Base-by-base conservation (phyloP, 768 basidiomycete genomes). In the Lentinula sp. region DNA sequence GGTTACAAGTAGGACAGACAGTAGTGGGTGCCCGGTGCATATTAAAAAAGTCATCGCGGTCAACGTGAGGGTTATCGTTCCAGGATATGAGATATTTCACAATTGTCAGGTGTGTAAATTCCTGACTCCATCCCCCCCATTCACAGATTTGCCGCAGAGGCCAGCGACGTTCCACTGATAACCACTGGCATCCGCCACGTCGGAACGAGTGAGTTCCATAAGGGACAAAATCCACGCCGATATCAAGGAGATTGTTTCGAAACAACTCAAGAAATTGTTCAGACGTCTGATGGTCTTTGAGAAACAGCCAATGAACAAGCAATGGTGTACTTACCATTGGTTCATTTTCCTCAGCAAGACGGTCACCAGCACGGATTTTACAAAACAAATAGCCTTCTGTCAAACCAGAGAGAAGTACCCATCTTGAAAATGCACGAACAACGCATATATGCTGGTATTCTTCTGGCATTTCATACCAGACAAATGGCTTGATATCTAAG, bases 241-340 rank as follows among this genome's bases (percentile, higher is more conserved):
- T 66, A 59, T 74, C 73, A 13, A 66, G 35, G 4, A 74, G 61
- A 49, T 70, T 70, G 49, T 68, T 67, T 1, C 67, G 62, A 43
- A 73, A 70, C 48, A 57, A 63, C 36, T 68, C 61, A 0, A 73
- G 62, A 51, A 70, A 71, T 6, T 61, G 57, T 28, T 70, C 67
- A 1, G 64, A 52, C 0, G 67, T 58, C 69, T 73, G 39, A 45
- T 13, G 28, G 45, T 42, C n/a, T 32, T 32, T 20, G 57, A 18
- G 23, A 8, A 10, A 23, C 10, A 33, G 0, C 9, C 16, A 15
- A 46, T 20, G 15, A 48, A 48, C 23, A 37, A 35, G 20, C 23
- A 42, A 36, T n/a, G 6, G 18, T 50, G 20, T 23, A 60, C 41
- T 16, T 51, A 66, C 66, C 64, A 66, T 61, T 0, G 64, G 55